A percentile compares a stretch with the other conserved stretches of the same genome.
phyloP scores from a whole-genome alignment of 768 basidiomycete genomes.

The Rhizopogon vinicolor region DNA sequence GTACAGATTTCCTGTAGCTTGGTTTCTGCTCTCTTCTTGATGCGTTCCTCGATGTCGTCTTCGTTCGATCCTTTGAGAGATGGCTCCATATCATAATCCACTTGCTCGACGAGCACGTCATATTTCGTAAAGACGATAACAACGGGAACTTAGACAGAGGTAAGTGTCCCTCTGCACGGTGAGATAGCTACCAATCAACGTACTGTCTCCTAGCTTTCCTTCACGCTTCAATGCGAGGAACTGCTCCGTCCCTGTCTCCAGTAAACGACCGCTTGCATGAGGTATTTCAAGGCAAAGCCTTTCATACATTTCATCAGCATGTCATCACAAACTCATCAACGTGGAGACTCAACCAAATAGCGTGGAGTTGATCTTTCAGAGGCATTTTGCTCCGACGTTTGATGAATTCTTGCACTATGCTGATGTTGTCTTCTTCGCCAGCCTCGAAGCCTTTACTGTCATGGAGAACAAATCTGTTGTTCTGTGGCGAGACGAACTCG shows the following conservation, averaged over 20 bases:
- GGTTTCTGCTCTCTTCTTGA: neutral
- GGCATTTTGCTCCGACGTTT: neutral
- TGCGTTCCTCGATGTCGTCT: neutral
- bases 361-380: conserved; percentile 8
- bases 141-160: neutral
- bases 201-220: neutral
- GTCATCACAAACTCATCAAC: neutral
- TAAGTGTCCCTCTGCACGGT: neutral
- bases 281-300: conserved; percentile 5
- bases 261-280: neutral
- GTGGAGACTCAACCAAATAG: conserved; percentile 7
- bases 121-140: conserved; percentile 1
- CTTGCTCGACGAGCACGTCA: neutral
- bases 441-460: conserved; percentile 14
- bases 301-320: neutral
- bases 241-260: neutral
- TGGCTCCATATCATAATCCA: neutral
- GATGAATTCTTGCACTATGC: conserved; percentile 8
- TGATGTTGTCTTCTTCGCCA: conserved; percentile 1
- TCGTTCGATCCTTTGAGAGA: neutral
- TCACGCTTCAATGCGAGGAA: neutral
- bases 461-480: conserved; percentile 11
- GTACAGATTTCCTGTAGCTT: neutral
- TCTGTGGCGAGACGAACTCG: conserved; percentile 10
- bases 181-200: neutral